phyloP scores from a whole-genome alignment of 257 asterid species.

The Asclepias syriaca region DNA sequence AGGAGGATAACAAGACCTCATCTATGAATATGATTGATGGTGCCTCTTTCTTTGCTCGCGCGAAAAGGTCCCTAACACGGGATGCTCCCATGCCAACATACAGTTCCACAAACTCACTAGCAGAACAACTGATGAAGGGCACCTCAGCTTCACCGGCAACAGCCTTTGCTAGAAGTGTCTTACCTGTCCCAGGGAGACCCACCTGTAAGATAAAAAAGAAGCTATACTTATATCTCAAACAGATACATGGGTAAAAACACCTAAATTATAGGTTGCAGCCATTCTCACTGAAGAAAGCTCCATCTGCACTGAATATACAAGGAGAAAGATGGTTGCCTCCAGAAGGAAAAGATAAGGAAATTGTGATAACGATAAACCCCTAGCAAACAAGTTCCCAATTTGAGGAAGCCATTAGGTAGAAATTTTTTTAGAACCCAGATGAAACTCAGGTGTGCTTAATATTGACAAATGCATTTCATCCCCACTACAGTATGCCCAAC shows the following conservation, averaged over 20 bases:
- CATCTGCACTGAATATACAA: neutral
- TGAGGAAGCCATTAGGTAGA: neutral
- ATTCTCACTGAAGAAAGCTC: neutral
- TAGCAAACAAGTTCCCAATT: neutral
- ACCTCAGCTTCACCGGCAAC: conserved; percentile 99
- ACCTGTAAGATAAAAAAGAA: conserved; percentile 49
- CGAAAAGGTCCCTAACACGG: conserved; percentile 97
- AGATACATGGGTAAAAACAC: conserved; percentile 5
- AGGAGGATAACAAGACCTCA: conserved; percentile 50
- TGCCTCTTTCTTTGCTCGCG: conserved; percentile 97
- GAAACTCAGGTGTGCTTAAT: neutral
- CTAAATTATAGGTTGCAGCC: neutral
- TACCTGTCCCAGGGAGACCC: conserved; percentile 99
- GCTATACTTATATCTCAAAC: conserved; percentile 9
- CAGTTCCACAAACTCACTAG: conserved; percentile 96
- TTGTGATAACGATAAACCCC: neutral
- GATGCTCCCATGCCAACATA: conserved; percentile 99
- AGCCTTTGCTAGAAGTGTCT: conserved; percentile 97
- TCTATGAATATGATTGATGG: conserved; percentile 98
- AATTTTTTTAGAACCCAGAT: neutral
- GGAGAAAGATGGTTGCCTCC: neutral
- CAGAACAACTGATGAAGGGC: conserved; percentile 98
- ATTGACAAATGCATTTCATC: neutral
- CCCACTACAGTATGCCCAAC: conserved; percentile 23
- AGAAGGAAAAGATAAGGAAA: neutral